Evolutionary conservation across 2,329 filamentous ascomycete species (phyloP), one percentile per base, ranked within the genome.

Genomic region (Fusarium floridanum): DNA sequence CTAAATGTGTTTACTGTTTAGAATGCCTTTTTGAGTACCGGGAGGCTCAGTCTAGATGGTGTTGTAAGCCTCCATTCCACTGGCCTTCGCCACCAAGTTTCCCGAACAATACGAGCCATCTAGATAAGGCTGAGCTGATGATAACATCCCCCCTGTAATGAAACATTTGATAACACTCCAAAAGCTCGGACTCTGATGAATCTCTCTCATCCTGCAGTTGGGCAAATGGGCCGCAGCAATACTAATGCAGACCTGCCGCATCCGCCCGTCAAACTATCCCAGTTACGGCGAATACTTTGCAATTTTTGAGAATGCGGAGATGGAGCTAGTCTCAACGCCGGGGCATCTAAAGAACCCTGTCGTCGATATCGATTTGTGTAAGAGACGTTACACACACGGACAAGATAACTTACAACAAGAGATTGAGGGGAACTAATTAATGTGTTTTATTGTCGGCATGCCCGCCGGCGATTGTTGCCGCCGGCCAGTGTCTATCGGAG

Each of bases 241-340:
- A 10, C n/a, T 57, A 37, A 60, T 41, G 43, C 53, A n/a, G 53
- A 20, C 45, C 61, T 39, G 50, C n/a, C n/a, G 61, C 62, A 65
- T 34, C 36, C 50, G 32, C 63, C 53, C 29, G 63, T 45, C 12
- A 45, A 71, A 41, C 73, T 75, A 75, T 62, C 61, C 70, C 70
- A 53, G 34, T 68, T 71, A 39, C n/a, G 67, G 73, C 43, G 29
- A 59, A 71, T 76, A 68, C 32, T 71, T 75, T 68, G 64, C 73
- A 75, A 2, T 36, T 12, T 60, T 34, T 12, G 20, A 63, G 37
- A 50, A 67, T 73, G 50, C 24, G 61, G 72, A 55, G 69, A 57
- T 48, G 32, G 36, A 34, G 29, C 67, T 71, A 64, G 64, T 29
- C 3, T 34, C 7, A 8, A 55, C 27, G 27, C 43, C 61, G 24